A percentile compares a stretch with the other conserved stretches of the same genome.
Conservation (phyloP, 2,329 filamentous ascomycete species). For the Pseudohalonectria lignicola region DNA sequence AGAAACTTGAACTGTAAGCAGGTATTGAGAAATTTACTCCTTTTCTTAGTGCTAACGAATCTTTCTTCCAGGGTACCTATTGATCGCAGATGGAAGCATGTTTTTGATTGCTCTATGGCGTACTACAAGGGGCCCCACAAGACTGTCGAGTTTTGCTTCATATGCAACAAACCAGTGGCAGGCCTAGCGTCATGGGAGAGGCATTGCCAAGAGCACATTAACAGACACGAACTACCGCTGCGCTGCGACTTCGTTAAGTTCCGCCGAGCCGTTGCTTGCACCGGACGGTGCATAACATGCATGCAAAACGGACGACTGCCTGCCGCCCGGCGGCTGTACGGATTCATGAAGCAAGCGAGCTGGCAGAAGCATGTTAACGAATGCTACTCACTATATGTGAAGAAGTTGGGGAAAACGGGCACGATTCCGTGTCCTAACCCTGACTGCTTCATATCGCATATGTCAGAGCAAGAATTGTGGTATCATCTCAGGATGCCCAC, state of each 20-base stretch:
- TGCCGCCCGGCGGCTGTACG: neutral
- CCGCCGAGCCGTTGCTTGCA: neutral
- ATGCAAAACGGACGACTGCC: neutral
- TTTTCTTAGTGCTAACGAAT: neutral
- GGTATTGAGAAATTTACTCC: neutral
- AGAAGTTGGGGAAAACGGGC: neutral
- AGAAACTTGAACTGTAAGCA: neutral
- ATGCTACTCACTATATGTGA: neutral
- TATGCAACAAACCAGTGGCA: neutral
- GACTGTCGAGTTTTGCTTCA: neutral
- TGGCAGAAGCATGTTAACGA: neutral
- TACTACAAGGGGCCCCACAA: neutral
- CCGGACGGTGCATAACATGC: neutral
- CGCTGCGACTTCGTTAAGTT: neutral
- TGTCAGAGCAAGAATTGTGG: neutral
- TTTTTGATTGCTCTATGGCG: neutral
- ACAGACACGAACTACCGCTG: neutral
- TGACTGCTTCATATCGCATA: neutral
- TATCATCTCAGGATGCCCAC: conserved; percentile 1
- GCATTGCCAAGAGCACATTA: neutral
- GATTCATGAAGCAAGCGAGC: neutral
- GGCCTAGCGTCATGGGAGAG: neutral
- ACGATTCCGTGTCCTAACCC: neutral
- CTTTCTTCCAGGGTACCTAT: neutral
- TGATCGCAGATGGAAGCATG: neutral